Percentiles rank a stretch among this genome's conserved stretches.
These are phyloP conservation scores for Calonectria hongkongensis DNA, from an alignment of 2,329 filamentous ascomycete species.

Conservation along the genomic window DNA sequence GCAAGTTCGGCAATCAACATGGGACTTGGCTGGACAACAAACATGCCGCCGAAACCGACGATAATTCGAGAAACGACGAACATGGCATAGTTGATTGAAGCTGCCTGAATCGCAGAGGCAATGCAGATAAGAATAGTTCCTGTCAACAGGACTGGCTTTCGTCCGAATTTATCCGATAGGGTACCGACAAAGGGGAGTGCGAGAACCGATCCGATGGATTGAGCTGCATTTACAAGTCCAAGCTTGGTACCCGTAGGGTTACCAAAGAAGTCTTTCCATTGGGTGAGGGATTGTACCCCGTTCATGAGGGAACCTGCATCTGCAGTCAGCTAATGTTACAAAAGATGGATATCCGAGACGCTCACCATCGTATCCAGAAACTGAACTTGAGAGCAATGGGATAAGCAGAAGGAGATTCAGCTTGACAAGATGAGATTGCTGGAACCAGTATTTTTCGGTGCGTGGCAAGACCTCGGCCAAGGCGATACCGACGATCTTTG, in stretches of 20 bases:
- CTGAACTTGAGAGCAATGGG: slow-evolving; percentile 64
- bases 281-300: slow-evolving; percentile 62
- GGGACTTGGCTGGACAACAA: slow-evolving; percentile 56
- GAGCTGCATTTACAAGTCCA: slow-evolving; percentile 58
- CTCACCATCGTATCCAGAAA: slow-evolving; percentile 66
- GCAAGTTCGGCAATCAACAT: slow-evolving; percentile 59
- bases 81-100: slow-evolving; percentile 59
- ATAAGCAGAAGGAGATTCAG: slow-evolving; percentile 67
- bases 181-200: slow-evolving; percentile 57
- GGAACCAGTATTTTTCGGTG: slow-evolving; percentile 64
- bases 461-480: slow-evolving; percentile 61
- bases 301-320: slow-evolving; percentile 60
- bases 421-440: slow-evolving; percentile 63
- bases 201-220: slow-evolving; percentile 60
- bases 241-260: slow-evolving; percentile 55
- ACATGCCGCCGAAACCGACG: slow-evolving; percentile 57
- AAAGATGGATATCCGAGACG: not conserved
- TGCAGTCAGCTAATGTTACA: slow-evolving; percentile 15
- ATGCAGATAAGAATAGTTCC: slow-evolving; percentile 60
- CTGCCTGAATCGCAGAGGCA: slow-evolving; percentile 61
- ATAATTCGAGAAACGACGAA: slow-evolving; percentile 59
- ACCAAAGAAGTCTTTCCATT: slow-evolving; percentile 64
- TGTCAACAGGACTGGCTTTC: slow-evolving; percentile 58
- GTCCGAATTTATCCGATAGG: slow-evolving; percentile 62
- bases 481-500: slow-evolving; percentile 55